A percentile compares a stretch with the other conserved stretches of the same genome.
These are phyloP conservation scores for Nemania serpens DNA, from an alignment of 2,329 filamentous ascomycete species.

Conservation along the genomic window DNA sequence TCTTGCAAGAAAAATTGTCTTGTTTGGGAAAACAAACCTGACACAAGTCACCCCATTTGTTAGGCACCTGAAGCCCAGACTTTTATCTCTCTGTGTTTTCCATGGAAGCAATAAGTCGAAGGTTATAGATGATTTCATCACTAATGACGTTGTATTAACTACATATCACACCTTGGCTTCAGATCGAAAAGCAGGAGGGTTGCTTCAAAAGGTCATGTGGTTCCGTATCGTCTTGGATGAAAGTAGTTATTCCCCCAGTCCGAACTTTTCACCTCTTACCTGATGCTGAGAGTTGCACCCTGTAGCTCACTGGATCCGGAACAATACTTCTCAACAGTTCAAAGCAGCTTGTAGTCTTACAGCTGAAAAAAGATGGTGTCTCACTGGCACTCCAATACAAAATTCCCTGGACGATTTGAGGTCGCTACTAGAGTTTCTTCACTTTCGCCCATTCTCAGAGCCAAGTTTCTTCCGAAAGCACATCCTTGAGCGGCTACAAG, in stretches of 20 bases:
- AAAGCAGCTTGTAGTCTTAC: neutral
- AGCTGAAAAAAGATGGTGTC: slow-evolving; percentile 12
- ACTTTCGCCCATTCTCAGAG: slow-evolving; percentile 3
- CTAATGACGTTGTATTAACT: slow-evolving; percentile 12
- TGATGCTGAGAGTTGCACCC: no score
- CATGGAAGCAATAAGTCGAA: neutral
- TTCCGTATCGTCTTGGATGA: slow-evolving; percentile 20
- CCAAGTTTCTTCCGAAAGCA: slow-evolving; percentile 16
- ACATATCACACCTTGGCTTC: slow-evolving; percentile 10
- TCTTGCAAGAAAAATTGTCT: no score
- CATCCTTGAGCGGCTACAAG: slow-evolving; percentile 19
- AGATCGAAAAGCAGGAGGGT: neutral
- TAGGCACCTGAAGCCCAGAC: neutral
- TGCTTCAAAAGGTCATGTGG: slow-evolving; percentile 10
- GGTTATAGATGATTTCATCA: neutral
- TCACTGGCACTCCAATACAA: slow-evolving; percentile 20
- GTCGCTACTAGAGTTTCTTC: slow-evolving; percentile 12
- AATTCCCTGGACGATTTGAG: slow-evolving; percentile 16
- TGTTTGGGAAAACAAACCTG: neutral
- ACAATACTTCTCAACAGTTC: slow-evolving; percentile 11
- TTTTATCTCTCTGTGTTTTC: neutral
- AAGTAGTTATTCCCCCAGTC: no score
- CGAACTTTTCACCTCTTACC: no score
- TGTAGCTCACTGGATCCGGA: slow-evolving; percentile 20
- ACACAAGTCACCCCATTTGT: neutral